A percentile compares a stretch with the other conserved stretches of the same genome.
Conservation (phyloP, 2,329 filamentous ascomycete species). For the Fusarium sp. region DNA sequence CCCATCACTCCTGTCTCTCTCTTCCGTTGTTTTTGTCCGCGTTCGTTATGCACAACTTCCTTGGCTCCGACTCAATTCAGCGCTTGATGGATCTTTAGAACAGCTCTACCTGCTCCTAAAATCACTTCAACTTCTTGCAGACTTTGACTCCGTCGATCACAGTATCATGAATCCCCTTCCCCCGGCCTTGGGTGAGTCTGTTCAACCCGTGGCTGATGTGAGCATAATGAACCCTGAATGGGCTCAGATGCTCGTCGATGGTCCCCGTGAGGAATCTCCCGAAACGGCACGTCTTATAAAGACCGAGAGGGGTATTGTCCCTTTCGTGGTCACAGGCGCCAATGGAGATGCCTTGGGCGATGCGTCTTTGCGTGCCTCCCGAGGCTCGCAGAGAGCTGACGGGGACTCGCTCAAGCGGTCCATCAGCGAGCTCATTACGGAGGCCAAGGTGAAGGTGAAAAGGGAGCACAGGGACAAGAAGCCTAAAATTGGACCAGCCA, state of each 20-base stretch:
- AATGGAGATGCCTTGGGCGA: constrained; percentile 38
- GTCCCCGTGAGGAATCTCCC: constrained; percentile 20
- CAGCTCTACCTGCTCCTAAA: neutral
- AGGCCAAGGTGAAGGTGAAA: neutral
- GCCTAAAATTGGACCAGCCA: neutral
- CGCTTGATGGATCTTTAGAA: neutral
- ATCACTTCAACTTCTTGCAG: neutral
- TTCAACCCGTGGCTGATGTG: constrained; percentile 11
- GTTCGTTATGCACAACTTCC: neutral
- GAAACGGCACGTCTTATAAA: constrained; percentile 8
- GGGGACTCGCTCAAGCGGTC: constrained; percentile 19
- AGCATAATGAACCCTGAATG: constrained; percentile 48
- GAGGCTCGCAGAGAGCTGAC: constrained; percentile 1
- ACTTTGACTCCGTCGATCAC: no score
- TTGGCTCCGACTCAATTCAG: neutral
- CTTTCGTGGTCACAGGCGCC: constrained; percentile 24
- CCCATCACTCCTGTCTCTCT: neutral
- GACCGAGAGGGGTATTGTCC: constrained; percentile 6
- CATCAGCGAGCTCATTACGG: neutral
- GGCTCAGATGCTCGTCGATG: constrained; percentile 39
- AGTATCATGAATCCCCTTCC: neutral
- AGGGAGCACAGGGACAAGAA: constrained; percentile 8
- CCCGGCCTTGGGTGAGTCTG: neutral
- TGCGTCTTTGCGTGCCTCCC: constrained; percentile 18
- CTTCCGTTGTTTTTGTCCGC: neutral